Base-by-base conservation (phyloP, 495 filamentous ascomycete genomes). In the Corynascus novoguineensis region DNA sequence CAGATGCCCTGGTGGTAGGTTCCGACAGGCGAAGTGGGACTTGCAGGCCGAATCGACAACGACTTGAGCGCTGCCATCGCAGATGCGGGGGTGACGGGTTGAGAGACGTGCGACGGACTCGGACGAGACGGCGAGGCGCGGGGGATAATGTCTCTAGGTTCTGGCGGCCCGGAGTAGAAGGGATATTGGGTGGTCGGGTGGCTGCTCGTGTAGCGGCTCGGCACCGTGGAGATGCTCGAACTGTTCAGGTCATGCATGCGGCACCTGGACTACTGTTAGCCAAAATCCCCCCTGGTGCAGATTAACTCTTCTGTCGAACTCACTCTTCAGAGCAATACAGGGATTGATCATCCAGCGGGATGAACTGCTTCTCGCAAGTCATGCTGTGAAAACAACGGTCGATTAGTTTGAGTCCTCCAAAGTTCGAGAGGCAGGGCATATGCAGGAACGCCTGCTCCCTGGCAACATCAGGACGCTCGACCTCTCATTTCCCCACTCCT, bases 291-390 rank as follows among this genome's bases (percentile, higher is more conserved):
- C 46, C 4, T 11, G 1, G 28, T 3, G 34, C n/a, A 44, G 31
- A 3, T n/a, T n/a, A n/a, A n/a, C 22, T 10, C 3, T 28, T 22
- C 29, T 31, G 48, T 12, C 15, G 49, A 50, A 68, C 76, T 73
- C 70, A 78, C 74, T 69, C 63, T 53, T 77, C 75, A 24, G 76
- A 77, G 66, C 76, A 79, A 66, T 79, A 79, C 53, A 78, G 53
- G 40, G 65, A 65, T 46, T 67, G 71, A 32, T 76, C 74, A 50
- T 73, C 72, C 29, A 71, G 63, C 47, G 73, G 70, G 55, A 71
- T 58, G 59, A 78, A 78, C 58, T 76, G 73, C 66, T 76, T 78
- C 53, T 76, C 76, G 62, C 76, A 79, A n/a, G 71, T 71, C 76
- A 79, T 79, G 65, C 76, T 79, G 50, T 32, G 58, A 50, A 48